Evolutionary conservation across 2,329 filamentous ascomycete genomes (phyloP).

Genomic region (Sphaerulina musiva): DNA sequence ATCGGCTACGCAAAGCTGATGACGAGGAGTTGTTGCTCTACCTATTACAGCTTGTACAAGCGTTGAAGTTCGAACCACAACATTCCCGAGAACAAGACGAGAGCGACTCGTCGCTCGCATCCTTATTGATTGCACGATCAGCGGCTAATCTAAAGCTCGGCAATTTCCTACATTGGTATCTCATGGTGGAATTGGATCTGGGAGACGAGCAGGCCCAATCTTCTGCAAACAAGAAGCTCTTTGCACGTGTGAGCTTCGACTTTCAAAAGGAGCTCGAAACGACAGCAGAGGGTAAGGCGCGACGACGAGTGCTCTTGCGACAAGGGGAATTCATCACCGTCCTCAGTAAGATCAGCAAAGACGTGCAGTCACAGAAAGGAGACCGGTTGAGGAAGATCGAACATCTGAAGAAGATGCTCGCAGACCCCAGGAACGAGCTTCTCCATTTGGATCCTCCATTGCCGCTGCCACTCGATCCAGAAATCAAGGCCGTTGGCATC

Average conservation of each 20-base stretch:
- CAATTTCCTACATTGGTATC: slow-evolving; percentile 96
- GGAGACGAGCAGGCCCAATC: slow-evolving; percentile 57
- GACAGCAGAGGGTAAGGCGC: slow-evolving; percentile 61
- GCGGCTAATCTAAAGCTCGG: slow-evolving; percentile 83
- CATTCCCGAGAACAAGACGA: slow-evolving; percentile 37
- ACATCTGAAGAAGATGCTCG: slow-evolving; percentile 73
- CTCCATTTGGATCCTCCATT: slow-evolving; percentile 75
- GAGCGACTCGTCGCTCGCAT: slow-evolving; percentile 75
- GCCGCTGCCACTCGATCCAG: slow-evolving; percentile 81
- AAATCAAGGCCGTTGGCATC: slow-evolving; percentile 69
- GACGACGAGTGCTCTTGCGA: slow-evolving; percentile 67
- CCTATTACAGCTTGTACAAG: slow-evolving; percentile 87
- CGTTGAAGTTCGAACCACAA: slow-evolving; percentile 82
- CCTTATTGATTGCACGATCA: slow-evolving; percentile 81
- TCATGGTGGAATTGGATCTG: slow-evolving; percentile 88
- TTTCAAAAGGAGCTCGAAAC: slow-evolving; percentile 86
- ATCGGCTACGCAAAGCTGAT: slow-evolving; percentile 82
- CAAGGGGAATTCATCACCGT: slow-evolving; percentile 87
- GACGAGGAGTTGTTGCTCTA: slow-evolving; percentile 89
- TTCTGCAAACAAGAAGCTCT: slow-evolving; percentile 67
- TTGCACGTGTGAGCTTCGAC: slow-evolving; percentile 88
- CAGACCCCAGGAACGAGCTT: slow-evolving; percentile 86
- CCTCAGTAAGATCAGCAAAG: slow-evolving; percentile 79
- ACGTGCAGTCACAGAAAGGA: slow-evolving; percentile 74
- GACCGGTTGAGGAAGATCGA: slow-evolving; percentile 76